Base-by-base conservation (phyloP, 768 basidiomycete genomes). In the Tylopilus subfusipes region DNA sequence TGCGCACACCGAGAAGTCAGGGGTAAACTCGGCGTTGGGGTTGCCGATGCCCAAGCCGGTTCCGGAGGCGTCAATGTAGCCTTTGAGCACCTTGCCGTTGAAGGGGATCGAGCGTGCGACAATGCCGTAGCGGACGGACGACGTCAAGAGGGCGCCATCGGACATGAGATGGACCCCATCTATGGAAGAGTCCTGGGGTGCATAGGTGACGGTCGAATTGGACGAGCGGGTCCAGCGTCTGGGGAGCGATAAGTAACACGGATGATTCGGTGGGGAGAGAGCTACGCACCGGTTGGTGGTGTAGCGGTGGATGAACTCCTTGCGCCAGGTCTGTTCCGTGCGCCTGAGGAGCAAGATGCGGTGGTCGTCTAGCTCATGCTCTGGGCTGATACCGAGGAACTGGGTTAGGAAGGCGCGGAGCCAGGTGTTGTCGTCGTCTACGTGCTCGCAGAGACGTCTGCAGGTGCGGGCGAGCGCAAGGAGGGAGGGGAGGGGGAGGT, bases 401-500 rank as follows among this genome's bases (percentile, higher is more conserved):
- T 85, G 84, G 49, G 75, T 80, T 56, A 83, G 73, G 68, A 89
- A 90, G 27, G 91, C 90, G 21, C 82, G 75, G 48, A 80, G 77
- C 90, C 90, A 93, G 33, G 88, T 91, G 63, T 82, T 84, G 55
- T 93, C 90, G 62, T 88, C 79, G 51, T 79, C 79, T 77, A 90
- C 73, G 77, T 90, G 89, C 57, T 78, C 73, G 65, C 78, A 75
- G 52, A 90, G 75, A 54, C 63, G 65, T 44, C 67, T 72, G 70
- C 77, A 79, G 55, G 84, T 82, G 59, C 71, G 65, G 21, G 77
- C 76, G 60, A 93, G 80, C 2, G 78, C 71, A 42, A 83, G 65
- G 31, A 93, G 79, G 4, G 82, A 76, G 1, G 74, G 76, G 1
- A 88, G 88, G 61, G 82, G 76, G 50, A 92, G 82, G 68, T 83